phyloP scores from a whole-genome alignment of 768 basidiomycete genomes.

The Pleurotus salmoneostramineus region DNA sequence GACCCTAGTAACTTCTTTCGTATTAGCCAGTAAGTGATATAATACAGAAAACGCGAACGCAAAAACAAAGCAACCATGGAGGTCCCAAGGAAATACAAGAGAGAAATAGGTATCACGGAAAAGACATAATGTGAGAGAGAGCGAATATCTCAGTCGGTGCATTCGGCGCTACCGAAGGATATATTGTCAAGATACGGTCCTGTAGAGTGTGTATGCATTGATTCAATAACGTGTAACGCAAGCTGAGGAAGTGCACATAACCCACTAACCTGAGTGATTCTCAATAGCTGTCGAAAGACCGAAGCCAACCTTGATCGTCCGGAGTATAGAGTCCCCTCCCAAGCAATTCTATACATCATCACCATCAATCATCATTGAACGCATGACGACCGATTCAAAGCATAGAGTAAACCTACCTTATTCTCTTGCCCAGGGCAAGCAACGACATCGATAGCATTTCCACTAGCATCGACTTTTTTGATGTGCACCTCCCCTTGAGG shows the following conservation, averaged over 20 bases:
- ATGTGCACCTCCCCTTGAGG: conserved; percentile 38
- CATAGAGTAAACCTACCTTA: conserved; percentile 12
- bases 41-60: no score
- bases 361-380: not conserved
- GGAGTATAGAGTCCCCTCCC: conserved; percentile 13
- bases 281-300: conserved; percentile 13
- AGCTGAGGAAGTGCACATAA: not conserved
- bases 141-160: not conserved
- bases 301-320: not conserved
- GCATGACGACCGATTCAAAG: conserved; percentile 1
- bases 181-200: conserved; percentile 26
- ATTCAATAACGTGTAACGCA: not conserved
- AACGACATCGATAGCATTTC: conserved; percentile 22
- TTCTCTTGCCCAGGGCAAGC: conserved; percentile 38
- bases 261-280: conserved; percentile 18
- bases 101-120: not conserved
- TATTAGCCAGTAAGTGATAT: no score
- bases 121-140: not conserved
- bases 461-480: conserved; percentile 22
- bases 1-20: no score
- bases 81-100: not conserved
- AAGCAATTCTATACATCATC: conserved; percentile 19
- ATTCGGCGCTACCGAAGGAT: conserved; percentile 18
- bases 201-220: not conserved
- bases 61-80: no score